phyloP scores from a whole-genome alignment of 2,329 filamentous ascomycete genomes.

The Periglandula ipomoeae region DNA sequence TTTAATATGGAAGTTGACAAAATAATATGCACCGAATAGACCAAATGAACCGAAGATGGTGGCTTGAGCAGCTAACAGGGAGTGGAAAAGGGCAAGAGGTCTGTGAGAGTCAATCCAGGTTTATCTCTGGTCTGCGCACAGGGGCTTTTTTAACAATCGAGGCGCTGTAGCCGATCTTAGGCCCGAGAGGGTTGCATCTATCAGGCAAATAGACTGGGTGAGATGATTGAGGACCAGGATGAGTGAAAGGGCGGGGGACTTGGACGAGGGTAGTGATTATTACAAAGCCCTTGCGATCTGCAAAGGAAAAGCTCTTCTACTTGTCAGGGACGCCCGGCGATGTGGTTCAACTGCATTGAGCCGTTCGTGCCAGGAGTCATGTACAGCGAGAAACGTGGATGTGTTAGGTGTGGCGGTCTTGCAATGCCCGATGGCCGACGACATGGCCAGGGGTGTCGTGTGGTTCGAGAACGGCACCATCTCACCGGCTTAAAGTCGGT shows the following conservation, averaged over 20 bases:
- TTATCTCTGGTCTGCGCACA: not conserved
- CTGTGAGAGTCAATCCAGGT: not conserved
- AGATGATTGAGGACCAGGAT: not conserved
- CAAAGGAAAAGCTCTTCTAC: not conserved
- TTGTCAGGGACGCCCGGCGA: not conserved
- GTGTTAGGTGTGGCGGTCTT: not conserved
- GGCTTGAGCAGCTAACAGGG: not conserved
- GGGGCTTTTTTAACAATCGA: not conserved
- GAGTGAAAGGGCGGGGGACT: not conserved
- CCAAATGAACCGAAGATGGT: not conserved
- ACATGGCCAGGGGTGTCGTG: not conserved
- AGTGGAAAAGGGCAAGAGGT: not conserved
- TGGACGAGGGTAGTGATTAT: not conserved
- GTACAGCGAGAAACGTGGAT: not conserved
- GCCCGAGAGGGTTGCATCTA: not conserved
- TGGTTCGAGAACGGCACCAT: not conserved
- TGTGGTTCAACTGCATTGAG: conserved; percentile 1
- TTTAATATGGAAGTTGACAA: not conserved
- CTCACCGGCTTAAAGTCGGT: too few relatives aligned
- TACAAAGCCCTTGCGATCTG: not conserved
- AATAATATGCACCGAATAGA: not conserved
- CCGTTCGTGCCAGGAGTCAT: not conserved
- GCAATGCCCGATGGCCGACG: not conserved
- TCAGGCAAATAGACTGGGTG: not conserved
- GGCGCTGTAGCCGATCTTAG: not conserved